Evolutionary conservation across 306 rosid species (phyloP), one percentile per base, ranked within the genome.

Genomic region (Medicago arabica): DNA sequence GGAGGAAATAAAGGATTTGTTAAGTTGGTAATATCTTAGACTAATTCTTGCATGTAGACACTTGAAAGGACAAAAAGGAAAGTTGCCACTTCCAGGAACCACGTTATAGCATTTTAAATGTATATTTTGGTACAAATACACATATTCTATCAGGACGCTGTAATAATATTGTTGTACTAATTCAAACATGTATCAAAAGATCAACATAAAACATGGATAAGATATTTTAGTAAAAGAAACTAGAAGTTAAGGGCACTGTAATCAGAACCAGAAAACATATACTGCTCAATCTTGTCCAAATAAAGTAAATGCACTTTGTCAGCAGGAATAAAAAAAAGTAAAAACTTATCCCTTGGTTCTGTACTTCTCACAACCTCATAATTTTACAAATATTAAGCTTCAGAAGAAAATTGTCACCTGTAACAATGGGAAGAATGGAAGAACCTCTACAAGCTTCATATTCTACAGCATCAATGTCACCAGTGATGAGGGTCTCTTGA

Each of bases 401-500:
- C 71, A 31, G 44, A 67, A 51, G n/a, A 69, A 70, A 78, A 31
- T 19, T 21, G 55, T 50, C 68, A 71, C 19, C 55, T 54, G 50
- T 23, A 69, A 25, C 63, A 57, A 64, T 74, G 51, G 53, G 78
- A 79, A 58, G 62, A 62, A 74, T 54, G 46, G 73, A 14, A 47
- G 66, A 74, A 84, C 88, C 86, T 78, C 44, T 67, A 75, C 83
- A 81, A 66, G 85, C 75, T 39, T 74, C 76, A 59, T 53, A 55
- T 72, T 73, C 80, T 60, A 71, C 84, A 2, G 73, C 71, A 53
- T 72, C 76, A 67, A 72, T 21, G 63, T 78, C 68, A 19, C 67
- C 62, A 68, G 82, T 71, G 53, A 78, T 34, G 54, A 81, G 16
- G 50, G 74, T 55, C 70, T 83, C 84, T 19, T 86, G 97, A 75